Evolutionary conservation across 257 asterid genomes (phyloP).

Genomic region (Primulina eburnea): DNA sequence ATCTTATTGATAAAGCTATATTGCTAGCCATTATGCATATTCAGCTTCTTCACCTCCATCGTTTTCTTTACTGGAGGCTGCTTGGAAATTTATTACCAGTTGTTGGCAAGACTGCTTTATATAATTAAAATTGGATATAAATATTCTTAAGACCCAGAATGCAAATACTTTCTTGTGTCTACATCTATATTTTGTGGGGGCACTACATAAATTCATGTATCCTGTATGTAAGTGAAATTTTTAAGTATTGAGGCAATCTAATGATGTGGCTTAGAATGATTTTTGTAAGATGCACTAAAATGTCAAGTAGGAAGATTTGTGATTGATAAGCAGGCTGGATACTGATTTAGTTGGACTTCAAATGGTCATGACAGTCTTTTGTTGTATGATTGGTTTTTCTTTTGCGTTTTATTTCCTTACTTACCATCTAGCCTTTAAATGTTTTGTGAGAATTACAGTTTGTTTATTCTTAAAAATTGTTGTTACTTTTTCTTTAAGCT

Average conservation of each 20-base stretch:
- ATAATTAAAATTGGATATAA: background rate
- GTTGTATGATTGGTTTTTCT: background rate
- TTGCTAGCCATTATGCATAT: background rate
- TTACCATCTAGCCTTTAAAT: conserved; percentile 8
- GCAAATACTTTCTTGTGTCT: background rate
- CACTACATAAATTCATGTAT: no score
- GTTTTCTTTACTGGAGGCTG: background rate
- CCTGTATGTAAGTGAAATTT: background rate
- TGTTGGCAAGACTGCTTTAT: background rate
- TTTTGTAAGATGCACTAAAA: background rate
- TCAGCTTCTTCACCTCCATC: background rate
- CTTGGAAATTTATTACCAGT: background rate
- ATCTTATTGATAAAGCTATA: background rate
- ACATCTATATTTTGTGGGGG: background rate
- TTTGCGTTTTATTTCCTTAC: background rate
- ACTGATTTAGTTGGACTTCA: background rate
- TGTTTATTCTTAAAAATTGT: background rate
- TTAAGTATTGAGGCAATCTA: background rate
- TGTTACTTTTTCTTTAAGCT: background rate
- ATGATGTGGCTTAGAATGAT: background rate
- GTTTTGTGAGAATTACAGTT: background rate
- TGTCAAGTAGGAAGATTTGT: background rate
- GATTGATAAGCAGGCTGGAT: conserved; percentile 4
- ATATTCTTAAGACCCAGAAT: background rate
- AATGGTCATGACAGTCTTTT: background rate